Base-by-base conservation (phyloP, 202 grass and related monocot species). In the Carex arenaria region DNA sequence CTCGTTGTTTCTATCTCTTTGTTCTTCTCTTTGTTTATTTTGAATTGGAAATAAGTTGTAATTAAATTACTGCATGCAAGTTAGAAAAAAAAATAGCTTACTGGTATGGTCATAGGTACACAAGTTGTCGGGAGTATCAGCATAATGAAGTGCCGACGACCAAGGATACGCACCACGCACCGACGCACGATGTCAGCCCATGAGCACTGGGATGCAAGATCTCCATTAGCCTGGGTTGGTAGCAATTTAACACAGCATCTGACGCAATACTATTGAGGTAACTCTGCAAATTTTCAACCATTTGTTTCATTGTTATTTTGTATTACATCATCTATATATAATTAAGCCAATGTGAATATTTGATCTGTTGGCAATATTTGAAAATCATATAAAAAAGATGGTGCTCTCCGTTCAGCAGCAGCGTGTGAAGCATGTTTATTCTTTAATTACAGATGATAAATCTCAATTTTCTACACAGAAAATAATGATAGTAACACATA, bases 131-230 rank as follows among this genome's bases (percentile, higher is more conserved):
- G 93, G 93, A 19, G 87, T 93, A 82, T 97, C 78, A 74, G 81
- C 77, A 68, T 88, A 97, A 80, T 97, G 93, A 11, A 97, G 91
- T 62, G 87, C 66, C 80, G 78, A 80, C 11, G 93, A 89, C 93
- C 93, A 93, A 17, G 1, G 89, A 64, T 89, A 93, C 0, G 30
- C 30, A 80, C 72, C 73, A n/a, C 81, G n/a, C 2, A 96, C 69
- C n/a, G n/a, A n/a, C n/a, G n/a, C n/a, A n/a, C n/a, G 14, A 47
- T 57, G 38, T 96, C 93, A 11, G 93, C 88, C 93, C 93, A 91
- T 2, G 90, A 91, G 86, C 93, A 96, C 52, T 91, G 69, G 52
- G 87, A 89, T 64, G 88, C 85, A 54, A 93, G 89, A 86, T 91
- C 55, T 73, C 79, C 57, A 20, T 61, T 82, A 36, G 93, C 93